Evolutionary conservation across 1,284 basidiomycete species (phyloP), one percentile per base, ranked within the genome.

Genomic region (Wolfiporia cocos): DNA sequence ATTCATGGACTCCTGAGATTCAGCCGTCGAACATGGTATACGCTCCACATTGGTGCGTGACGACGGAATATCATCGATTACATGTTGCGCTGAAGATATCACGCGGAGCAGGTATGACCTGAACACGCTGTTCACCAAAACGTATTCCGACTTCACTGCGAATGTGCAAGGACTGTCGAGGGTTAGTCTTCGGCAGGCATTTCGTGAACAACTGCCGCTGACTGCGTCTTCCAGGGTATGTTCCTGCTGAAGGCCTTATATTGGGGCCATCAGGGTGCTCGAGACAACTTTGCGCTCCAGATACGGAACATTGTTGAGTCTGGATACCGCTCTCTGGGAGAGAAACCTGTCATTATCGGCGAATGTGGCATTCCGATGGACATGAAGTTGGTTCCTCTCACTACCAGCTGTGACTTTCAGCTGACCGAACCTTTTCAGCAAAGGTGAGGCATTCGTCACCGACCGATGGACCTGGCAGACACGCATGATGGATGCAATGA

Each of bases 351-450:
- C 26, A 65, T 95, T 6, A 78, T 97, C 49, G 92, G 92, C 20
- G 93, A 97, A 62, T 89, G 86, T 50, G 93, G 93, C 24, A 73
- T 95, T 29, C 92, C 92, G 0, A 93, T 96, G 81, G 92, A 97
- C 55, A 76, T 95, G 72, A 95, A 96, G 88, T 90, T 53, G 34
- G 85, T 68, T n/a, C 7, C 15, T 28, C 21, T 2, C 21, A 24
- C 40, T 33, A n/a, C 20, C 30, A 29, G 19, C 9, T 14, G 33
- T 20, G 12, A 34, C 19, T 21, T 41, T n/a, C 26, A 4, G 2
- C 18, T 21, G 34, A 23, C 14, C 12, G 21, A 10, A 19, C 15
- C 6, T 41, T n/a, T 39, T 2, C 49, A 92, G 90, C 60, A 65
- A 78, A 30, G 75, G 77, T 44, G 73, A 78, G 51, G 88, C 87